Evolutionary conservation across 1,284 basidiomycete genomes (phyloP).

Genomic region (Cryptococcus amylolentus): DNA sequence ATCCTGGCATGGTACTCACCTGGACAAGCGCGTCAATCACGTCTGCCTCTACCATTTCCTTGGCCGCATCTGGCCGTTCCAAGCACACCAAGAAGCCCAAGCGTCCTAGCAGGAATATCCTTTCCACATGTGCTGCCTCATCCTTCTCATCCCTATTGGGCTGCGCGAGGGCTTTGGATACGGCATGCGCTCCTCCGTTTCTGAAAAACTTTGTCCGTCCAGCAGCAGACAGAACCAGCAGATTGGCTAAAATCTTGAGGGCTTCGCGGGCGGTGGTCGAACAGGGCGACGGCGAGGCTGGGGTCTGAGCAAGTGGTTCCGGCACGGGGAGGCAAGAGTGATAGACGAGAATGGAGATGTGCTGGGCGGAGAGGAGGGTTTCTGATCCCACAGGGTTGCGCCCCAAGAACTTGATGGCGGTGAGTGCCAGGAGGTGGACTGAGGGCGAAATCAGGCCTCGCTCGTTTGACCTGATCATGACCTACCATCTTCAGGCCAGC

Average conservation of each 20-base stretch:
- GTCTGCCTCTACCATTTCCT: conserved; percentile 34
- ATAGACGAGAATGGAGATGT: conserved; percentile 28
- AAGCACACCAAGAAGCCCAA: conserved; percentile 43
- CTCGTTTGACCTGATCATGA: neutral
- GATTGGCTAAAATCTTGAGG: conserved; percentile 36
- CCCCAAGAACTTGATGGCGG: conserved; percentile 70
- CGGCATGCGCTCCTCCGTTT: conserved; percentile 21
- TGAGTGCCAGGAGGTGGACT: conserved; percentile 55
- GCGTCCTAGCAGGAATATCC: conserved; percentile 40
- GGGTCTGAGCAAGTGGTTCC: neutral
- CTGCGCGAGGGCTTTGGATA: conserved; percentile 29
- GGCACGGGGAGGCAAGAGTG: conserved; percentile 32
- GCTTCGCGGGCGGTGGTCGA: conserved; percentile 28
- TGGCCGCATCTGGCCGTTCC: conserved; percentile 28
- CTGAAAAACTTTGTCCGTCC: conserved; percentile 25
- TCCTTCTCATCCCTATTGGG: conserved; percentile 10
- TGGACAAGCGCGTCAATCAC: conserved; percentile 30
- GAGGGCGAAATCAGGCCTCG: neutral
- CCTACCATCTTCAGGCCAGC: conserved; percentile 34
- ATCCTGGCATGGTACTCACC: conserved; percentile 14
- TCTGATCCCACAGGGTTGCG: conserved; percentile 66
- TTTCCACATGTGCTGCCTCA: conserved; percentile 19
- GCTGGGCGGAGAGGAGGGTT: conserved; percentile 54
- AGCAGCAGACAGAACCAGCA: conserved; percentile 32
- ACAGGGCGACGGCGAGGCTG: neutral